Evolutionary conservation across 2,329 filamentous ascomycete genomes (phyloP), one percentile per base, ranked within the genome.

Genomic region (Pseudogymnoascus sp.): DNA sequence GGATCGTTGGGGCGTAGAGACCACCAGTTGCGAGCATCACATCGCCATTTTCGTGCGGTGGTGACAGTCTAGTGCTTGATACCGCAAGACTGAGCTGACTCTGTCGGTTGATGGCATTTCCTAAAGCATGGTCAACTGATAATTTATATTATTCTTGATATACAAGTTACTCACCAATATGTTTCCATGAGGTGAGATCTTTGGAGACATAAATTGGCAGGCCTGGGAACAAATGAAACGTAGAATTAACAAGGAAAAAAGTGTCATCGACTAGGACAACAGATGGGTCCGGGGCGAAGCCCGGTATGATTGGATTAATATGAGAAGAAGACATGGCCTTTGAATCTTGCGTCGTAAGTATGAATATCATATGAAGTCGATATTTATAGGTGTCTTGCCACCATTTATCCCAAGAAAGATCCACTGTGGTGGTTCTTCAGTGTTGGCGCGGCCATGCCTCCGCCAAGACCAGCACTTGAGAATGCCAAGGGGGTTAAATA

Each of bases 151-250:
- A 11, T 11, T 41, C 8, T 22, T 41, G 7, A 7, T 41, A 41
- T 40, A 40, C 16, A 16, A 19, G 8, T 22, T 41, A 41, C 38
- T 11, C 1, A 41, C 38, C 38, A 16, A 41, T 22, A 41, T 41
- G 38, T 41, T 41, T 41, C 38, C 38, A 41, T 10, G 38, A 41
- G 38, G 38, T 62, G 4, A 77, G 68, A 61, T 77, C 72, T 26
- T 71, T 71, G 6, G 74, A 76, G 19, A 71, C 70, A 61, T 73
- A 73, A 37, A 73, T 71, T 59, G 82, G 79, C 0, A 78, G 73
- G 26, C 84, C 83, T 0, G 84, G 77, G 66, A 85, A 86, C 10
- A 84, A 79, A 69, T 85, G 85, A 67, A 85, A 84, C 7, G 82
- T 81, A 2, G 84, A 82, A 68, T 83, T 83, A 65, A 84, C 80